These are phyloP conservation scores for Termitomyces sp. DNA, from an alignment of 768 basidiomycete species.

Conservation along the genomic window DNA sequence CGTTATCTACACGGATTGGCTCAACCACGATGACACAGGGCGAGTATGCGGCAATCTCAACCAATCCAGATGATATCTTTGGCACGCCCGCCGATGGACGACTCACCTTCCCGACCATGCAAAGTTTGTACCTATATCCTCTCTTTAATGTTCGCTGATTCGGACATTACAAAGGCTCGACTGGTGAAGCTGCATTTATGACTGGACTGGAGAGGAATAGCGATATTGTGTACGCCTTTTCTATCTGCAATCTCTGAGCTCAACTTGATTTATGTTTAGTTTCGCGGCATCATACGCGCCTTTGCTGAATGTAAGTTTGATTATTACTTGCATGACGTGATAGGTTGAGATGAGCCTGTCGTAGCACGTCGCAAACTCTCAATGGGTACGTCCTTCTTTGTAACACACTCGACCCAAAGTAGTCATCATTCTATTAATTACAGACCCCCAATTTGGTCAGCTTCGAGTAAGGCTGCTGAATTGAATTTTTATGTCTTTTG, in stretches of 20 bases:
- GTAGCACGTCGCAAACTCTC: slow-evolving; percentile 45
- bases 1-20: too few relatives aligned
- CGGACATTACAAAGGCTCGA: slow-evolving; percentile 31
- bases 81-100: slow-evolving; percentile 39
- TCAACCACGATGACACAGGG: slow-evolving; percentile 28
- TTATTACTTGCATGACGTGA: background rate
- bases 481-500: background rate
- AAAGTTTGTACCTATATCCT: slow-evolving; percentile 33
- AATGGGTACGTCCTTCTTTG: slow-evolving; percentile 42
- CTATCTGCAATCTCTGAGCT: background rate
- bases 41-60: slow-evolving; percentile 56
- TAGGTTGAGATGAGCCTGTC: background rate
- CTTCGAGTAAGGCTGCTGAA: slow-evolving; percentile 45
- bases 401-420: background rate
- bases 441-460: slow-evolving; percentile 54
- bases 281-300: slow-evolving; percentile 56
- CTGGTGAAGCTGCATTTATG: slow-evolving; percentile 63
- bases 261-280: slow-evolving; percentile 2
- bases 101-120: slow-evolving; percentile 50
- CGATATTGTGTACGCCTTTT: slow-evolving; percentile 31
- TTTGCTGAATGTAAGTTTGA: slow-evolving; percentile 37
- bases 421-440: background rate
- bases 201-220: slow-evolving; percentile 51
- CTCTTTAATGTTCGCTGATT: background rate
- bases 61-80: slow-evolving; percentile 43